A percentile compares a stretch with the other conserved stretches of the same genome.
These are phyloP conservation scores for Apiospora aurea DNA, from an alignment of 2,329 filamentous ascomycete species.

Conservation along the genomic window DNA sequence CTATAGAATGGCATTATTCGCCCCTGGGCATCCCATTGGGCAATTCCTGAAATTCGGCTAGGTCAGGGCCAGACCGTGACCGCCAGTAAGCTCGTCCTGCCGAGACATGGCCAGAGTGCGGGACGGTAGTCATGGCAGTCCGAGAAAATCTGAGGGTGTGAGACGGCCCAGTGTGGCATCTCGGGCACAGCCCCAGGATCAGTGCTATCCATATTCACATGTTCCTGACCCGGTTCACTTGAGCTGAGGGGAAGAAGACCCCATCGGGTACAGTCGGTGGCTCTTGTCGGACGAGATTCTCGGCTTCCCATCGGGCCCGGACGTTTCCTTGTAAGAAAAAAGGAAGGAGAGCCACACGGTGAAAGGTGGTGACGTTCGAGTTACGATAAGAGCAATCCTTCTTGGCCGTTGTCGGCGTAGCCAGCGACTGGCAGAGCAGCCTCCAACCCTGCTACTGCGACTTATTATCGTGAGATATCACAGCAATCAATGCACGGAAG, in stretches of 20 bases:
- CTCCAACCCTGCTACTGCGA: constrained; percentile 14
- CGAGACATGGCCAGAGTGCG: constrained; percentile 10
- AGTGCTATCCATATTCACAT: background rate
- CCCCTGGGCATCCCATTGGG: constrained; percentile 3
- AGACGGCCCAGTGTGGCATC: background rate
- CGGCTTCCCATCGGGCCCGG: background rate
- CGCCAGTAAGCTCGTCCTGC: constrained; percentile 4
- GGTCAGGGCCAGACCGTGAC: constrained; percentile 11
- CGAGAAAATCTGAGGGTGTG: background rate
- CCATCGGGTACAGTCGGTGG: constrained; percentile 1
- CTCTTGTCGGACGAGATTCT: background rate
- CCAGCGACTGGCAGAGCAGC: background rate
- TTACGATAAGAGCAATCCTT: constrained; percentile 15
- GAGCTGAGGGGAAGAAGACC: background rate
- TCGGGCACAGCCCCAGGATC: background rate
- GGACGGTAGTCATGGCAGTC: background rate
- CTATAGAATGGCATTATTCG: background rate
- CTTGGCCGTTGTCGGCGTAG: background rate
- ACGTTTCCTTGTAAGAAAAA: background rate
- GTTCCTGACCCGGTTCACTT: background rate
- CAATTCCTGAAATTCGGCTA: constrained; percentile 7
- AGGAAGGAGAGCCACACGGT: background rate
- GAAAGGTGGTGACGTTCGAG: background rate
- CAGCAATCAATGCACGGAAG: background rate
- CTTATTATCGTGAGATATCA: background rate